Percentiles rank a stretch among this genome's conserved stretches.
These are phyloP conservation scores for Penicilliopsis zonata DNA, from an alignment of 495 filamentous ascomycete genomes.

Conservation along the genomic window DNA sequence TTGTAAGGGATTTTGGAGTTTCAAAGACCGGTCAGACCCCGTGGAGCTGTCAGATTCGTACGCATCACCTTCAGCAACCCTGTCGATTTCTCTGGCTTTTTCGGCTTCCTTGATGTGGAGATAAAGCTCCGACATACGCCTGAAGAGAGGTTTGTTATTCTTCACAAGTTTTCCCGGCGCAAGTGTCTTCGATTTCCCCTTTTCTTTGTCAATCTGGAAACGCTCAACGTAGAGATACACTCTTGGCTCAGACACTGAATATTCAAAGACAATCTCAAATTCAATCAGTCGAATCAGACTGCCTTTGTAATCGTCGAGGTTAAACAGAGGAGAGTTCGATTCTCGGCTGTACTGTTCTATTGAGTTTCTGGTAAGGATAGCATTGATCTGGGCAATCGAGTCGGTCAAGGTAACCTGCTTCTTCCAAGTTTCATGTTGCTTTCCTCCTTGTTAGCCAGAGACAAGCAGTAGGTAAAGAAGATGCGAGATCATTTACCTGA, in stretches of 20 bases:
- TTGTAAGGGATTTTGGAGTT: no score
- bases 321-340: no score
- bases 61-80: not conserved
- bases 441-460: no score
- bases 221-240: slow-evolving; percentile 21
- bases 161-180: slow-evolving; percentile 8
- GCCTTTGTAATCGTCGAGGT: slow-evolving; percentile 15
- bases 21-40: slow-evolving; percentile 1
- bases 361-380: slow-evolving; percentile 16
- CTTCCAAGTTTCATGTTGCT: no score
- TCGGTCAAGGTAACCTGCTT: slow-evolving; percentile 24
- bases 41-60: slow-evolving; percentile 2
- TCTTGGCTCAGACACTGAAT: slow-evolving; percentile 14
- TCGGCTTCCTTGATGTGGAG: slow-evolving; percentile 2
- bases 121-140: slow-evolving; percentile 7
- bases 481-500: no score
- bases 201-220: slow-evolving; percentile 20
- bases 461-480: no score
- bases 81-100: not conserved
- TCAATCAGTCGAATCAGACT: slow-evolving; percentile 20
- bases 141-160: slow-evolving; percentile 8
- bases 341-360: slow-evolving; percentile 7
- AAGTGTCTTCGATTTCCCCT: slow-evolving; percentile 11
- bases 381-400: slow-evolving; percentile 23
- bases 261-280: slow-evolving; percentile 26